Evolutionary conservation across 371 early-diverging fungal species (phyloP).

Genomic region (Apophysomyces trapeziformis): DNA sequence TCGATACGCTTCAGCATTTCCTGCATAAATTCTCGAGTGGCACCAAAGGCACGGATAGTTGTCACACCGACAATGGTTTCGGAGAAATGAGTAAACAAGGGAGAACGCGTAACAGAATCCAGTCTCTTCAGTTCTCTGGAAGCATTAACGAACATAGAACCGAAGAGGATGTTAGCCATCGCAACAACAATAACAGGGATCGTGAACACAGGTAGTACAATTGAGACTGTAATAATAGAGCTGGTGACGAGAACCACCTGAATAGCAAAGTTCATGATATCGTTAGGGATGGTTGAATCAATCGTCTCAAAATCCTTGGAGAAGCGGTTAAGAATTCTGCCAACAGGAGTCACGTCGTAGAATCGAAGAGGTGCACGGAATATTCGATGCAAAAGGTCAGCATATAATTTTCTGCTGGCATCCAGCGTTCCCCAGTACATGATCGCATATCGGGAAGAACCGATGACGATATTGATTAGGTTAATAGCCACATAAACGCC

Average conservation of each 20-base stretch:
- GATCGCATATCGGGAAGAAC: slow-evolving; percentile 24
- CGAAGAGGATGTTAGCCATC: slow-evolving; percentile 50
- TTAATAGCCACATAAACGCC: slow-evolving; percentile 42
- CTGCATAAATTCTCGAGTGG: slow-evolving; percentile 53
- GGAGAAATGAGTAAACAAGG: slow-evolving; percentile 71
- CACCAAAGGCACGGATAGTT: slow-evolving; percentile 79
- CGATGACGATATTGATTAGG: slow-evolving; percentile 23
- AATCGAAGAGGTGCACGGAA: slow-evolving; percentile 12
- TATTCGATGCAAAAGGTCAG: not conserved
- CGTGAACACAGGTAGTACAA: slow-evolving; percentile 62
- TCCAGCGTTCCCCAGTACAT: slow-evolving; percentile 46
- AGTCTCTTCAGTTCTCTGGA: slow-evolving; percentile 74
- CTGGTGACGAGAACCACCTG: not conserved
- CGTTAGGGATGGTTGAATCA: slow-evolving; percentile 40
- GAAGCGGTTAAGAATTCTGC: slow-evolving; percentile 45
- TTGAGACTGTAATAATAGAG: slow-evolving; percentile 51
- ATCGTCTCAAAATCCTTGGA: slow-evolving; percentile 41
- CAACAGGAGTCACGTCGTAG: slow-evolving; percentile 60
- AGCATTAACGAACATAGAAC: slow-evolving; percentile 62
- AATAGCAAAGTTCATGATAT: not conserved
- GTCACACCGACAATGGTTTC: slow-evolving; percentile 67
- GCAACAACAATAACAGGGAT: slow-evolving; percentile 39
- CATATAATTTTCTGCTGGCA: slow-evolving; percentile 10
- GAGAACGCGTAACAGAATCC: slow-evolving; percentile 71
- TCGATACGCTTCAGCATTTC: slow-evolving; percentile 57